These are phyloP conservation scores for Solanum peruvianum DNA, from an alignment of 257 asterid species.

Conservation along the genomic window DNA sequence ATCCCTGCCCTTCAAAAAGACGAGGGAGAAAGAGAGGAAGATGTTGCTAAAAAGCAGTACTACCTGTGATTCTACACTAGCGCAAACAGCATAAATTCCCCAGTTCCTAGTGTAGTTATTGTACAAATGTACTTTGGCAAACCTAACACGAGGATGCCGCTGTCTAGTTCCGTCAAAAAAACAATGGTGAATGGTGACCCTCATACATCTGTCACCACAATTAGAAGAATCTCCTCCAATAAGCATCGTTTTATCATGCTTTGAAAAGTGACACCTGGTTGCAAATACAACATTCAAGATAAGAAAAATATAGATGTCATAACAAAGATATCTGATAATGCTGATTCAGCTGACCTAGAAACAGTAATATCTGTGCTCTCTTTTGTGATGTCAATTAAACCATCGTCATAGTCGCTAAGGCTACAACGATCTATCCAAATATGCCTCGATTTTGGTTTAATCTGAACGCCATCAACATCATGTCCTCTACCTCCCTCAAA, in stretches of 20 bases:
- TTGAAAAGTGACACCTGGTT: constrained; percentile 64
- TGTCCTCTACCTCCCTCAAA: constrained; percentile 67
- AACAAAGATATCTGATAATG: neutral
- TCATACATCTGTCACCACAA: constrained; percentile 55
- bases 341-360: constrained; percentile 41
- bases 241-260: constrained; percentile 74
- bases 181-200: constrained; percentile 89
- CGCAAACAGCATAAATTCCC: constrained; percentile 89
- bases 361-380: constrained; percentile 80
- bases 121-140: constrained; percentile 77
- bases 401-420: constrained; percentile 64
- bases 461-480: constrained; percentile 78
- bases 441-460: constrained; percentile 66
- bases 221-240: constrained; percentile 73
- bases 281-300: neutral
- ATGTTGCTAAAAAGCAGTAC: neutral
- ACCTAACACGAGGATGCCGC: constrained; percentile 92
- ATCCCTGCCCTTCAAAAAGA: neutral
- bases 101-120: constrained; percentile 68
- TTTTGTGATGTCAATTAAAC: constrained; percentile 62
- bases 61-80: constrained; percentile 93
- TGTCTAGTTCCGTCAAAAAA: constrained; percentile 88
- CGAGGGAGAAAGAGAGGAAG: neutral
- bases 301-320: neutral
- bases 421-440: constrained; percentile 94